Conservation (phyloP, 2,329 filamentous ascomycete genomes). For the Aspergillus fructus region DNA sequence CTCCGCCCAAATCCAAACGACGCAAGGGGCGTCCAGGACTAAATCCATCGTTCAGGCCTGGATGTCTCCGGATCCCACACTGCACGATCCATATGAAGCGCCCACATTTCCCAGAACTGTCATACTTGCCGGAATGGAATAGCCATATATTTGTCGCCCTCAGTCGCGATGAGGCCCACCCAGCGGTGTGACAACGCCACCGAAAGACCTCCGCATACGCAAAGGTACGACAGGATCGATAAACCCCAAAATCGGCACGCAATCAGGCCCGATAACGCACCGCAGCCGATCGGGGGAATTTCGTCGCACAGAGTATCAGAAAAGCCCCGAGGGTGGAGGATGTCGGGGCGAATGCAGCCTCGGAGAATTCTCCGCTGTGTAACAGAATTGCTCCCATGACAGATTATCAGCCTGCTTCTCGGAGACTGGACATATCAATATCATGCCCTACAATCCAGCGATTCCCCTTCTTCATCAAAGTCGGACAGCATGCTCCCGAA, state of each 20-base stretch:
- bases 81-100: conserved; percentile 40
- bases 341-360: not conserved
- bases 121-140: conserved; percentile 48
- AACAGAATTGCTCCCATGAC: conserved; percentile 45
- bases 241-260: not conserved
- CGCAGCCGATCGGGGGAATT: not conserved
- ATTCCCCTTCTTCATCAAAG: no score
- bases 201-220: not conserved
- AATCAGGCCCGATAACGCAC: not conserved
- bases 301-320: not conserved
- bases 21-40: not conserved
- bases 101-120: conserved; percentile 45
- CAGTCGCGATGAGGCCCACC: no score
- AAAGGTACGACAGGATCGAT: not conserved
- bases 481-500: not conserved
- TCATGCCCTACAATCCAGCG: no score
- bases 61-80: conserved; percentile 39
- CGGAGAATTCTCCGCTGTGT: conserved; percentile 46
- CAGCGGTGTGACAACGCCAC: conserved; percentile 22
- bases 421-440: no score
- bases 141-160: conserved; percentile 32
- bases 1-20: not conserved
- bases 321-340: not conserved
- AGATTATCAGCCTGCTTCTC: conserved; percentile 41
- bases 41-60: conserved; percentile 31